phyloP scores from a whole-genome alignment of 495 filamentous ascomycete genomes.

The Penicillium herquei region DNA sequence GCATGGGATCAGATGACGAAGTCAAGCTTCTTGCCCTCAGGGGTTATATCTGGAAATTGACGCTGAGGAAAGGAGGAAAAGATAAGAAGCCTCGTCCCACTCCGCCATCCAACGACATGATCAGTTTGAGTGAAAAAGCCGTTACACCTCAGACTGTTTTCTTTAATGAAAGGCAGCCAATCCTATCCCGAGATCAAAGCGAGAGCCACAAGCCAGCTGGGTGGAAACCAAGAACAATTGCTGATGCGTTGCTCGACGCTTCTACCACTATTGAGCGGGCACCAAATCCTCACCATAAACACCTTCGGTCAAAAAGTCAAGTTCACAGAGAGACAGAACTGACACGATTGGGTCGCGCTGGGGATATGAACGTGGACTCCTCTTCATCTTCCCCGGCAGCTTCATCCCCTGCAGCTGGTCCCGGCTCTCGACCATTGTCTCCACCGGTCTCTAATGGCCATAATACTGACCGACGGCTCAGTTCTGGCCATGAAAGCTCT shows the following conservation, averaged over 20 bases:
- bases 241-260: conserved; percentile 88
- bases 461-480: conserved; percentile 23
- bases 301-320: conserved; percentile 43
- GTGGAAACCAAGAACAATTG: conserved; percentile 68
- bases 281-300: conserved; percentile 54
- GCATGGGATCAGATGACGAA: conserved; percentile 82
- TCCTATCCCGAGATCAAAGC: conserved; percentile 32
- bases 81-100: conserved; percentile 29
- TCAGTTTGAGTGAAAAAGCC: conserved; percentile 65
- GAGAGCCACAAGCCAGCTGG: conserved; percentile 30
- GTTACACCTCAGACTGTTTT: conserved; percentile 85
- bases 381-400: conserved; percentile 37
- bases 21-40: conserved; percentile 81
- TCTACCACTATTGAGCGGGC: conserved; percentile 81
- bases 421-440: conserved; percentile 40
- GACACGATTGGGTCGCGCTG: conserved; percentile 16
- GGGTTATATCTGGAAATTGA: conserved; percentile 90
- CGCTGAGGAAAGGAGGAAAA: conserved; percentile 63
- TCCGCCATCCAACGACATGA: conserved; percentile 62
- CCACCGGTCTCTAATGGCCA: conserved; percentile 39
- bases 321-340: conserved; percentile 46
- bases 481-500: conserved; percentile 34
- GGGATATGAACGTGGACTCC: conserved; percentile 24
- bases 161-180: conserved; percentile 63
- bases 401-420: conserved; percentile 40